Conservation (phyloP, 2,329 filamentous ascomycete genomes). For the Trichoderma citrinoviride region DNA sequence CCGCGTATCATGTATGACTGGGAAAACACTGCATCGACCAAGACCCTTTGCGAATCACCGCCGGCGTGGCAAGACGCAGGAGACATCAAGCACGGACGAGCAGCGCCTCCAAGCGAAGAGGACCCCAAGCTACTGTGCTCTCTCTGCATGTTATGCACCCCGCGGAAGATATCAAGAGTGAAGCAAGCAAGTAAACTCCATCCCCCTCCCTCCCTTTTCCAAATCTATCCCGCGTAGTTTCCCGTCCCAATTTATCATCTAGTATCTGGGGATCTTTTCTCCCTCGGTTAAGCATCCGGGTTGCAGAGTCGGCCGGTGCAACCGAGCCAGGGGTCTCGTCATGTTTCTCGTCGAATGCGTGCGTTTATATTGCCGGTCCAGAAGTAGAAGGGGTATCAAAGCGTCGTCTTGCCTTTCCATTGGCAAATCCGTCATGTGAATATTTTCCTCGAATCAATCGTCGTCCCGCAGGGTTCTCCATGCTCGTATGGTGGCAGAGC, state of each 20-base stretch:
- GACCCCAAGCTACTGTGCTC: no score
- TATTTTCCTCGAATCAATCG: slow-evolving; percentile 16
- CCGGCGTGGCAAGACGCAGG: no score
- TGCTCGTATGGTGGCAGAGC: not conserved
- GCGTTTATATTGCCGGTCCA: not conserved
- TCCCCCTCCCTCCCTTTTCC: not conserved
- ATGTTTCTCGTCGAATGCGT: not conserved
- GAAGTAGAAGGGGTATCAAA: slow-evolving; percentile 18
- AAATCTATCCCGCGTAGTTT: not conserved
- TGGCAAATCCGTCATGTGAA: slow-evolving; percentile 1
- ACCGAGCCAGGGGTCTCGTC: not conserved
- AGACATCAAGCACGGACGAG: no score
- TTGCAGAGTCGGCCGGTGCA: not conserved
- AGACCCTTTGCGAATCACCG: no score
- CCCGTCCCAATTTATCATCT: not conserved
- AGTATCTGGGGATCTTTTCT: not conserved
- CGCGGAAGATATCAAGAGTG: no score
- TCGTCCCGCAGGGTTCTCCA: not conserved
- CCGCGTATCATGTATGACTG: no score
- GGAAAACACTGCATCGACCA: no score
- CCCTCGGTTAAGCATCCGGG: not conserved
- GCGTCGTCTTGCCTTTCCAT: not conserved
- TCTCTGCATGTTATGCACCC: no score
- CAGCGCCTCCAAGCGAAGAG: no score
- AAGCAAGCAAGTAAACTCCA: no score